phyloP scores from a whole-genome alignment of 805 yeast genomes.

The Torulaspora microellipsoides region DNA sequence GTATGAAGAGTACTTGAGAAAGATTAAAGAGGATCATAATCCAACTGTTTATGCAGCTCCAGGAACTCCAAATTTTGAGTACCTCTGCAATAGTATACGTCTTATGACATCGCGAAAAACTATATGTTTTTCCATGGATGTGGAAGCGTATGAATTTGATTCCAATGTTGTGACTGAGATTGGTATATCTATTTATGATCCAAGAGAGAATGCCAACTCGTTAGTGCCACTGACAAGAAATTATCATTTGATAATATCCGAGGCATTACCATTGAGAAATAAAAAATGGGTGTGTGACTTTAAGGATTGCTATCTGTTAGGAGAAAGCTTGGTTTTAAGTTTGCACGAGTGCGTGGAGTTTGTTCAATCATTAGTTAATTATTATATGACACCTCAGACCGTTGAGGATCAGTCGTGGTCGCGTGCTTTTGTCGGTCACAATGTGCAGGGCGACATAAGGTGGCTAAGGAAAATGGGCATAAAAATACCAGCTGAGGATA shows the following conservation, averaged over 20 bases:
- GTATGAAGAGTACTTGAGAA: slow-evolving; percentile 13
- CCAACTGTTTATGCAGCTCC: slow-evolving; percentile 26
- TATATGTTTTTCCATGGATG: slow-evolving; percentile 46
- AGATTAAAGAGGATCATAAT: slow-evolving; percentile 18
- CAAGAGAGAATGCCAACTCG: slow-evolving; percentile 40
- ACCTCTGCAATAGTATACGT: slow-evolving; percentile 21
- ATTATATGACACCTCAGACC: slow-evolving; percentile 37
- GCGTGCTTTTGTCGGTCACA: slow-evolving; percentile 56
- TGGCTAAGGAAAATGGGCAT: slow-evolving; percentile 49
- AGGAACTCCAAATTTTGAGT: slow-evolving; percentile 17
- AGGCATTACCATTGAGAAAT: slow-evolving; percentile 41
- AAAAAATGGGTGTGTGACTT: slow-evolving; percentile 54
- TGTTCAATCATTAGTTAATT: slow-evolving; percentile 42
- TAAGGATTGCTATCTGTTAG: slow-evolving; percentile 46
- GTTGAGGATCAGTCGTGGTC: slow-evolving; percentile 25
- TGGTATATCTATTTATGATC: slow-evolving; percentile 55
- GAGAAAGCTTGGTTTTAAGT: slow-evolving; percentile 43
- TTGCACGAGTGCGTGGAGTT: slow-evolving; percentile 36
- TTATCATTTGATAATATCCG: slow-evolving; percentile 44
- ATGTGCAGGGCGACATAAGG: slow-evolving; percentile 48
- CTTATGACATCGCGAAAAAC: slow-evolving; percentile 23
- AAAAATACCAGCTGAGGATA: slow-evolving; percentile 35
- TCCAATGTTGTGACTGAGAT: slow-evolving; percentile 47
- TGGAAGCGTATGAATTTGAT: slow-evolving; percentile 52
- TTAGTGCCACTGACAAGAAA: slow-evolving; percentile 40